Percentiles rank a stretch among this genome's conserved stretches.
These are phyloP conservation scores for Neofusicoccum laricinum DNA, from an alignment of 2,329 filamentous ascomycete species.

Conservation along the genomic window DNA sequence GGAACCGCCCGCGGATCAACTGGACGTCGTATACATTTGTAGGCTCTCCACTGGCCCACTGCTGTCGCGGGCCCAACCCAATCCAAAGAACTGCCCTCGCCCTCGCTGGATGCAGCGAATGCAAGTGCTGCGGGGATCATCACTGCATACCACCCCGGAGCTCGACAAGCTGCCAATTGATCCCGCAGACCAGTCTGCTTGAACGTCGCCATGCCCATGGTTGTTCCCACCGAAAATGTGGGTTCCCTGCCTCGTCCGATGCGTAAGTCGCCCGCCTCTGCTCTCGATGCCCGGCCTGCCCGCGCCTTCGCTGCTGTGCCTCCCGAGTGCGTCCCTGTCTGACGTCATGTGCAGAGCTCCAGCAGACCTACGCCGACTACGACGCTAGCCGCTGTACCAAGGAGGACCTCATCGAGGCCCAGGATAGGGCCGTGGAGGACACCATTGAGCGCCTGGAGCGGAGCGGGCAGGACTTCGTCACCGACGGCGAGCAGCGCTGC, in stretches of 20 bases:
- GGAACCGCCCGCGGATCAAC: slow-evolving; percentile 12
- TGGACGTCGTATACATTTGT: slow-evolving; percentile 8
- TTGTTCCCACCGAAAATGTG: slow-evolving; percentile 16
- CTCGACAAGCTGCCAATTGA: not conserved
- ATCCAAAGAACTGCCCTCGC: slow-evolving; percentile 4
- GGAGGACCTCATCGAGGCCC: not conserved
- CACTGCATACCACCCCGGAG: slow-evolving; percentile 1
- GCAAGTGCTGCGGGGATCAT: slow-evolving; percentile 11
- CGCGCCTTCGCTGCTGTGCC: not conserved
- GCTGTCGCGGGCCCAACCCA: slow-evolving; percentile 11
- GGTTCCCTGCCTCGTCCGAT: slow-evolving; percentile 16
- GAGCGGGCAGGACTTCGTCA: slow-evolving; percentile 6
- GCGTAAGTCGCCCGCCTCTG: slow-evolving; percentile 11
- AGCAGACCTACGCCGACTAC: slow-evolving; percentile 15
- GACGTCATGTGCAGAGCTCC: slow-evolving; percentile 12
- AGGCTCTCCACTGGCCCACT: slow-evolving; percentile 14
- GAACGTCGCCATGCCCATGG: not conserved
- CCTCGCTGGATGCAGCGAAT: not conserved
- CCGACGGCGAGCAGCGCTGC: slow-evolving; percentile 13
- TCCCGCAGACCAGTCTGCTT: not conserved
- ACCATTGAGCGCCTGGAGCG: slow-evolving; percentile 14
- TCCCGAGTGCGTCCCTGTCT: not conserved
- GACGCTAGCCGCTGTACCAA: slow-evolving; percentile 9
- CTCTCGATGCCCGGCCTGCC: not conserved
- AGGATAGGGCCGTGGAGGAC: not conserved